Base-by-base conservation (phyloP, 352 stramenopile species). In the Nannochloropsis limnetica region DNA sequence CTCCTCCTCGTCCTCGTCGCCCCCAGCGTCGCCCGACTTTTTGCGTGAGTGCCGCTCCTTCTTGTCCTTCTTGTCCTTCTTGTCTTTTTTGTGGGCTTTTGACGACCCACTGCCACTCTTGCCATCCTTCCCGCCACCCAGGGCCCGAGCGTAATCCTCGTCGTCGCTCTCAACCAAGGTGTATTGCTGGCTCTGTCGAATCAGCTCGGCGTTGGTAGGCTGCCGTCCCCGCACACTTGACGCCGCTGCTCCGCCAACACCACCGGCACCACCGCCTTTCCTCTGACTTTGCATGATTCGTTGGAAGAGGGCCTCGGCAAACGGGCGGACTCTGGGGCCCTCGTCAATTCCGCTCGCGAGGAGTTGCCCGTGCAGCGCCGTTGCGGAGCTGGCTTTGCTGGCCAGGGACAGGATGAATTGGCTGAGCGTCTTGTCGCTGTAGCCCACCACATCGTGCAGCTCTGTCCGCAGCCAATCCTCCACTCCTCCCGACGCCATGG, bases 371-470 rank as follows among this genome's bases (percentile, higher is more conserved):
- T 74, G 61, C 25, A 74, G 61, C n/a, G 61, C 61, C 15, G 61
- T 79, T 1, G 82, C 49, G 15, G 44, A 43, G 29, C 5, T 80
- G 1, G 84, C 82, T 6, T 67, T 61, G 29, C 82, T 81, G n/a
- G 84, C 84, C 43, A 87, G 84, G 25, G 84, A 82, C 6, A 86
- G 43, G n/a, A 87, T 82, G 68, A 87, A 87, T 80, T 87, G 82
- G 0, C 82, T 83, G 2, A 83, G 83, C 27, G 80, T 83, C 22
- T 61, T 84, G 25, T 87, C 84, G 79, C 84, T 87, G 80, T 84
- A 87, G 37, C 84, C 84, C n/a, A 87, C 79, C 20, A 87, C 80
- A 81, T 86, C 84, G 68, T 86, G 83, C n/a, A 87, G 82, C 44
- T 29, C 61, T 20, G 61, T 74, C n/a, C 61, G 25, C 3, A 74